These are phyloP conservation scores for Lactifluus echinatus DNA, from an alignment of 768 basidiomycete species.

Conservation along the genomic window DNA sequence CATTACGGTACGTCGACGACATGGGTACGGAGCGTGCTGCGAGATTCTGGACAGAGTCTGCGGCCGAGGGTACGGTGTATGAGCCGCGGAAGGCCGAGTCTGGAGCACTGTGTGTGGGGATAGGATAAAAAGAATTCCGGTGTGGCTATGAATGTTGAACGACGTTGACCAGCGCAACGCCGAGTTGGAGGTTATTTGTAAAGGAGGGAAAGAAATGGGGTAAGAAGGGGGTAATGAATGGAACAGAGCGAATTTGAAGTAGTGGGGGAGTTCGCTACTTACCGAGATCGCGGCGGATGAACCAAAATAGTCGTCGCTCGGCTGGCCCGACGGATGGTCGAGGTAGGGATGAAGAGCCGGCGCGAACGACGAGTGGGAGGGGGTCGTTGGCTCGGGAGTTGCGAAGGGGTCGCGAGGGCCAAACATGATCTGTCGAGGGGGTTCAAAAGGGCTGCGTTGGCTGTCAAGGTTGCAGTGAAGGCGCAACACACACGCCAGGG, in stretches of 20 bases:
- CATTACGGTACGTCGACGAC: neutral
- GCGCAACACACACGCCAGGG: too few relatives aligned
- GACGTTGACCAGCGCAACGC: neutral
- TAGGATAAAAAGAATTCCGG: neutral
- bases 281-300: conserved; percentile 3
- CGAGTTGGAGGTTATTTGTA: neutral
- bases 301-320: conserved; percentile 5
- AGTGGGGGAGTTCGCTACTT: neutral
- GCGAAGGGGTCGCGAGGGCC: conserved; percentile 7
- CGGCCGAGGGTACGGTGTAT: neutral
- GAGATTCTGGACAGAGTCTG: neutral
- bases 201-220: neutral
- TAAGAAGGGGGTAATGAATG: neutral
- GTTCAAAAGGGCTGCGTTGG: too few relatives aligned
- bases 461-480: too few relatives aligned
- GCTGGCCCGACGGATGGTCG: neutral
- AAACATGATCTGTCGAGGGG: neutral
- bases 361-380: too few relatives aligned
- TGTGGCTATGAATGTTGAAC: neutral
- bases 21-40: neutral
- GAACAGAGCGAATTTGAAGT: neutral
- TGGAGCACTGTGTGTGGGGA: neutral
- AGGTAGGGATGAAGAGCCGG: neutral
- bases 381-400: conserved; percentile 1
- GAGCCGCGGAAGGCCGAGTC: conserved; percentile 8